phyloP scores from a whole-genome alignment of 2,329 filamentous ascomycete species.

The Dactylonectria macrodidyma region DNA sequence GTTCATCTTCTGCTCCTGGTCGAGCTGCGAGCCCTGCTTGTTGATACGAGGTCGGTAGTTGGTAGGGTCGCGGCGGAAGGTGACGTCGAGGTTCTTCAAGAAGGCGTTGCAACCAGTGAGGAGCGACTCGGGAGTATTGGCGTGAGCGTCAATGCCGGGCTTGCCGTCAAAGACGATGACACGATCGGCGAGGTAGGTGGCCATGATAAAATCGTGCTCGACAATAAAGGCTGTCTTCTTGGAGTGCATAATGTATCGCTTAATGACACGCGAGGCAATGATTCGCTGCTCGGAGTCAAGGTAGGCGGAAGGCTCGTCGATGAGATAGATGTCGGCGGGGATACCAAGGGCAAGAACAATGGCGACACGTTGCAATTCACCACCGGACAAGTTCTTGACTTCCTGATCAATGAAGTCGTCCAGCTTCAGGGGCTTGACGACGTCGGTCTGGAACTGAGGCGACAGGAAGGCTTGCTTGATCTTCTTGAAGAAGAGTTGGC shows the following conservation, averaged over 20 bases:
- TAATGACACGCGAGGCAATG: constrained; percentile 96
- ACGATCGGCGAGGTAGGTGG: constrained; percentile 82
- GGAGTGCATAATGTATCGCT: constrained; percentile 99
- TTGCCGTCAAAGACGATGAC: constrained; percentile 99
- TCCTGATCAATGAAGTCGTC: constrained; percentile 99
- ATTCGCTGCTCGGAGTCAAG: constrained; percentile 99
- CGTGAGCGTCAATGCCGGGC: constrained; percentile 89
- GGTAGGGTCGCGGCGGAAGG: constrained; percentile 97
- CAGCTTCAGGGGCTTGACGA: constrained; percentile 98
- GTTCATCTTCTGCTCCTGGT: constrained; percentile 94
- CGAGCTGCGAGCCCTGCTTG: constrained; percentile 94
- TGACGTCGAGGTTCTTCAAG: constrained; percentile 96
- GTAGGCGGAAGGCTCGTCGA: constrained; percentile 97
- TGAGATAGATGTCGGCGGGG: constrained; percentile 97
- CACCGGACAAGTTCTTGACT: constrained; percentile 98
- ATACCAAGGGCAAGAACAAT: constrained; percentile 97
- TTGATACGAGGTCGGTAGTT: constrained; percentile 99
- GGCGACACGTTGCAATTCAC: constrained; percentile 99
- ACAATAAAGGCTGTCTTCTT: constrained; percentile 99
- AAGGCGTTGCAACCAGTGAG: constrained; percentile 97
- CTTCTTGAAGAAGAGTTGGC: constrained; percentile 99
- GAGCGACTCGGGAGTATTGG: constrained; percentile 91
- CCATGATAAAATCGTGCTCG: constrained; percentile 99
- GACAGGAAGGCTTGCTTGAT: constrained; percentile 97
- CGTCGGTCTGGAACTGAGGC: constrained; percentile 99